Conservation (phyloP, 768 basidiomycete genomes). For the Tylopilus balloui region DNA sequence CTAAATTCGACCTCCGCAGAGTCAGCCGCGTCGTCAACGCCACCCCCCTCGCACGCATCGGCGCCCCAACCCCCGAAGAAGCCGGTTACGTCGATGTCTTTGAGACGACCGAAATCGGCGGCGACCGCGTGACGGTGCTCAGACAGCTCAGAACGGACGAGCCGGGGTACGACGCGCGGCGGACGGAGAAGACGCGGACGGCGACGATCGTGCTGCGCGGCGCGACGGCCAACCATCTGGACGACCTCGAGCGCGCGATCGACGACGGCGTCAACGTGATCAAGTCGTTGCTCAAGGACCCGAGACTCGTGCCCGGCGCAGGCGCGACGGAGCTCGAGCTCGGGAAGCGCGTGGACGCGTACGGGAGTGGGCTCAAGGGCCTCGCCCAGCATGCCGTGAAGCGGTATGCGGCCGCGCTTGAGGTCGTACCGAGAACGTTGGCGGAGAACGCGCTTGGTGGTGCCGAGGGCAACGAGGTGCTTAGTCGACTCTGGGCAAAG, state of each 20-base stretch:
- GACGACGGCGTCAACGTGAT: slow-evolving; percentile 98
- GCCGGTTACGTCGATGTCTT: slow-evolving; percentile 91
- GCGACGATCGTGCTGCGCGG: slow-evolving; percentile 95
- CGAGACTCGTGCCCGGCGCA: slow-evolving; percentile 86
- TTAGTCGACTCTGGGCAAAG: slow-evolving; percentile 85
- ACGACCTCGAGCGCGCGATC: slow-evolving; percentile 93
- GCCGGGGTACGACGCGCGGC: slow-evolving; percentile 48
- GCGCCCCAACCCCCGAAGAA: slow-evolving; percentile 95
- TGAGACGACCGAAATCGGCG: slow-evolving; percentile 94
- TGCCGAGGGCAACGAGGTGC: slow-evolving; percentile 88
- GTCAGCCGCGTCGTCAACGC: slow-evolving; percentile 94
- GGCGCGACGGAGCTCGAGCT: slow-evolving; percentile 94
- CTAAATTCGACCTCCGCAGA: slow-evolving; percentile 95
- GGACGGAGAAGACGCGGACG: slow-evolving; percentile 74
- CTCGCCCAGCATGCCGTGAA: slow-evolving; percentile 92
- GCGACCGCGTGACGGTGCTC: slow-evolving; percentile 95
- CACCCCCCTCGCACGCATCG: slow-evolving; percentile 92
- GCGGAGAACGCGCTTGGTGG: slow-evolving; percentile 94
- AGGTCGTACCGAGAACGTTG: slow-evolving; percentile 87
- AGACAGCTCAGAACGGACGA: slow-evolving; percentile 74
- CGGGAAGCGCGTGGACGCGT: slow-evolving; percentile 76
- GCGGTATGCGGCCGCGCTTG: slow-evolving; percentile 82
- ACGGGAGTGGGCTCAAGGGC: slow-evolving; percentile 85
- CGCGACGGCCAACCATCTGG: slow-evolving; percentile 89
- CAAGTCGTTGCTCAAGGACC: slow-evolving; percentile 87